phyloP scores from a whole-genome alignment of 2,329 filamentous ascomycete genomes.

The Monosporascus sp. region DNA sequence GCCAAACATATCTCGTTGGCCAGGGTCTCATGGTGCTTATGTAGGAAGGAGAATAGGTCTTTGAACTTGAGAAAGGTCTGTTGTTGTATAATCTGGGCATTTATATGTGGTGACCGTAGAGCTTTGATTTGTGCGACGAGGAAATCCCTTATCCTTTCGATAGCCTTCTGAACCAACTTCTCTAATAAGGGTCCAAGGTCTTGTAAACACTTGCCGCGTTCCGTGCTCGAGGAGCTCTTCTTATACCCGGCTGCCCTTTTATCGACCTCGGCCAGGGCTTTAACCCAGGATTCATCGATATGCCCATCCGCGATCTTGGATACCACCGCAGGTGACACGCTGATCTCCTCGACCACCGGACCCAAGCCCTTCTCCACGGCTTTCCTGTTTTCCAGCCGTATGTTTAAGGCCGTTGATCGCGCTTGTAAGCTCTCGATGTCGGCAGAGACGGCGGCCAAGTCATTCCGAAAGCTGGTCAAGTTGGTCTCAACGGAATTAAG shows the following conservation, averaged over 20 bases:
- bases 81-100: conserved; percentile 94
- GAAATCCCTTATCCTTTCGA: conserved; percentile 91
- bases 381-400: conserved; percentile 81
- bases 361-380: conserved; percentile 83
- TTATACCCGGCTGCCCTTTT: conserved; percentile 69
- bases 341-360: conserved; percentile 87
- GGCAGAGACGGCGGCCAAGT: conserved; percentile 84
- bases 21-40: conserved; percentile 74
- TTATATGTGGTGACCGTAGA: conserved; percentile 89
- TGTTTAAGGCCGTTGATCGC: conserved; percentile 76
- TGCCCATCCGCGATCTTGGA: conserved; percentile 80
- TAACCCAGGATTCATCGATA: conserved; percentile 87
- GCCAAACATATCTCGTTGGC: conserved; percentile 87
- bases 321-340: conserved; percentile 77
- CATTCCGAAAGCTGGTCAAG: conserved; percentile 85
- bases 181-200: conserved; percentile 83
- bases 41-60: conserved; percentile 80
- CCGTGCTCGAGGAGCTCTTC: conserved; percentile 55
- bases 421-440: conserved; percentile 93
- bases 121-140: conserved; percentile 93
- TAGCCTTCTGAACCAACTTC: conserved; percentile 82
- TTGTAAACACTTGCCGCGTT: conserved; percentile 67
- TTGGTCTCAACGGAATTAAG: conserved; percentile 90
- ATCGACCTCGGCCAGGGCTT: conserved; percentile 72
- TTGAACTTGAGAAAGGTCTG: conserved; percentile 85